Evolutionary conservation across 139 green algal species (phyloP), one percentile per base, ranked within the genome.

Genomic region (Chlorella sp.): DNA sequence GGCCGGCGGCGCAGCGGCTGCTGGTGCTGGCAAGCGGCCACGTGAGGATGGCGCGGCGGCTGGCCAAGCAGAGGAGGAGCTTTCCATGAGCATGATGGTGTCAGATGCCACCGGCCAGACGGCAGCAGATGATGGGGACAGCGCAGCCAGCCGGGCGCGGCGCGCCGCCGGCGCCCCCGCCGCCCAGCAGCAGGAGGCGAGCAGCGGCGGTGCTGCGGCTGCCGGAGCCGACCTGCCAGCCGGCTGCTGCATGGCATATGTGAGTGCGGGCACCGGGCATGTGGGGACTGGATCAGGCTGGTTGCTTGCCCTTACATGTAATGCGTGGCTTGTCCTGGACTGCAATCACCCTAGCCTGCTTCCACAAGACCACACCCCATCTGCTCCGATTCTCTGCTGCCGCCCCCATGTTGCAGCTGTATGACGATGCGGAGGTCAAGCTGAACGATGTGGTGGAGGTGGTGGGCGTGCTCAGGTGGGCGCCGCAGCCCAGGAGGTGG

Each of bases 361-460:
- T 2, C 23, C 60, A 9, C 60, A 16, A 32, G 60, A 20, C 65
- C 23, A 1, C 30, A n/a, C 67, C 16, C 51, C 34, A 28, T n/a
- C 34, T 72, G 65, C n/a, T 9, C 30, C n/a, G 44, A 30, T 15
- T 41, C 2, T 39, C 30, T 39, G 30, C 28, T 16, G 39, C 12
- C 15, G 15, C 21, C 23, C 11, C 18, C 51, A 60, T 60, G 51
- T 56, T n/a, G 74, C 88, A 94, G 86, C 23, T 93, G 75, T 94
- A 95, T 41, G 87, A 81, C 0, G 86, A 91, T 23, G 4, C 36
- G 44, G 60, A 74, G n/a, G 65, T 94, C 39, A 80, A 84, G n/a
- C 86, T 95, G 65, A 93, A 95, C 62, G 90, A 94, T 18, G 84
- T 94, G 23, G 84, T 95, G 25, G 92, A 95, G 67, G 85, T 95